Evolutionary conservation across 2,329 filamentous ascomycete genomes (phyloP), one percentile per base, ranked within the genome.

Genomic region (Microdochium trichocladiopsis): DNA sequence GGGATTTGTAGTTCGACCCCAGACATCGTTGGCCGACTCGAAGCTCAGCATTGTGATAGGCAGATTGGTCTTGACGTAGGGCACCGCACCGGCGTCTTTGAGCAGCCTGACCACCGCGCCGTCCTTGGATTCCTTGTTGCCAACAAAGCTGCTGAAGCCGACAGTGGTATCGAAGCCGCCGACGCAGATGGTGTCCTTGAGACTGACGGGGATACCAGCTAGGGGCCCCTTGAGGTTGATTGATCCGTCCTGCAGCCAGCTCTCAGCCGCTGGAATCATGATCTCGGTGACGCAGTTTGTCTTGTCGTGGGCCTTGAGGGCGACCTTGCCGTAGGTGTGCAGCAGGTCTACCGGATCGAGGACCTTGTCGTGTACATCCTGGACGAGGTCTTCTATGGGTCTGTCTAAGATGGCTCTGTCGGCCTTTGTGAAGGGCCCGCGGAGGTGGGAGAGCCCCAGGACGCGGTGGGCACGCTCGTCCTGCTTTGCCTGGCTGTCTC

Each of bases 281-380:
- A 96, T 75, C 70, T 96, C 92, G 0, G 93, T 96, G 12, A 95
- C 71, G 63, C 90, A 95, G 67, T 96, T 96, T 2, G 91, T 96
- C 70, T 87, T 87, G 56, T 86, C 79, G 33, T 96, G 93, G 1
- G 90, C 92, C 63, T 84, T 86, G 50, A 95, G 66, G 0, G 92
- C 88, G 21, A 93, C 85, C 69, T 95, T 96, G 62, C 88, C 88
- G 66, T 96, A 97, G 11, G 90, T 84, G 54, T 77, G 83, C n/a
- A 96, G 82, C 48, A 96, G 80, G 55, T 90, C 84, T 23, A 86
- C 66, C 0, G 92, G 85, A 12, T 79, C 77, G 49, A 83, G 74
- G 51, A 75, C 70, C 47, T 84, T 79, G n/a, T 81, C 78, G 28
- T 93, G 89, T 3, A 96, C 87, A 71, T 87, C 82, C 55, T 84